These are phyloP conservation scores for Hanseniaspora hatyaiensis DNA, from an alignment of 805 yeast species.

Conservation along the genomic window DNA sequence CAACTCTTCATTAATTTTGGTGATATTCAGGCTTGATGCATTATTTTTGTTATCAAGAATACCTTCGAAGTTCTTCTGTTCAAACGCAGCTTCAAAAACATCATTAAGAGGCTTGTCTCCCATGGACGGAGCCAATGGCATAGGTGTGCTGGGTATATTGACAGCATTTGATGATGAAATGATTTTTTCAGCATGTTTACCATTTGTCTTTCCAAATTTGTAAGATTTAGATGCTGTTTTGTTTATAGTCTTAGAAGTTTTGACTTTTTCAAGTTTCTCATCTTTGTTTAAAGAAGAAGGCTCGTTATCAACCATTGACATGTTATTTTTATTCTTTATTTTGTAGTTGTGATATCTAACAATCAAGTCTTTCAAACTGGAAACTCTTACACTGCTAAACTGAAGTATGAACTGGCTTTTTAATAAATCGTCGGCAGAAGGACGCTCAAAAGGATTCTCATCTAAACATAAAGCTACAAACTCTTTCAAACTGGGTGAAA, in stretches of 20 bases:
- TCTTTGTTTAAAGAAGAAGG: slow-evolving; percentile 25
- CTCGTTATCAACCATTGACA: slow-evolving; percentile 26
- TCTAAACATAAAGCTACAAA: slow-evolving; percentile 84
- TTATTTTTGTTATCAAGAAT: neutral
- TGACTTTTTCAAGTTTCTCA: slow-evolving; percentile 18
- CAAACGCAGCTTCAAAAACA: slow-evolving; percentile 9
- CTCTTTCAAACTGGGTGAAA: slow-evolving; percentile 66
- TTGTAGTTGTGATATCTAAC: slow-evolving; percentile 65
- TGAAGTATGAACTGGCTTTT: slow-evolving; percentile 61
- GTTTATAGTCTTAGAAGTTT: neutral
- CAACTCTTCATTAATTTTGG: too few relatives aligned
- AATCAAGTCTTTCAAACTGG: slow-evolving; percentile 59
- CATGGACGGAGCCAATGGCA: slow-evolving; percentile 15
- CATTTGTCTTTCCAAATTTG: neutral
- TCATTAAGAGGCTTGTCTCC: neutral
- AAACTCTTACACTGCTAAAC: slow-evolving; percentile 49
- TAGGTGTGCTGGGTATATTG: slow-evolving; percentile 15
- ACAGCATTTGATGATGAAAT: slow-evolving; percentile 16
- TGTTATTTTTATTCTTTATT: slow-evolving; percentile 44
- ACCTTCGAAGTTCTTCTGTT: slow-evolving; percentile 6
- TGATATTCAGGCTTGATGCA: too few relatives aligned
- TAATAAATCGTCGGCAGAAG: slow-evolving; percentile 71
- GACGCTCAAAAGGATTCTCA: slow-evolving; percentile 82
- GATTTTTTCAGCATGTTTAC: neutral
- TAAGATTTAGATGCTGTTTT: slow-evolving; percentile 8